Base-by-base conservation (phyloP, 73 alveolate genomes). In the Blepharisma japonicum region DNA sequence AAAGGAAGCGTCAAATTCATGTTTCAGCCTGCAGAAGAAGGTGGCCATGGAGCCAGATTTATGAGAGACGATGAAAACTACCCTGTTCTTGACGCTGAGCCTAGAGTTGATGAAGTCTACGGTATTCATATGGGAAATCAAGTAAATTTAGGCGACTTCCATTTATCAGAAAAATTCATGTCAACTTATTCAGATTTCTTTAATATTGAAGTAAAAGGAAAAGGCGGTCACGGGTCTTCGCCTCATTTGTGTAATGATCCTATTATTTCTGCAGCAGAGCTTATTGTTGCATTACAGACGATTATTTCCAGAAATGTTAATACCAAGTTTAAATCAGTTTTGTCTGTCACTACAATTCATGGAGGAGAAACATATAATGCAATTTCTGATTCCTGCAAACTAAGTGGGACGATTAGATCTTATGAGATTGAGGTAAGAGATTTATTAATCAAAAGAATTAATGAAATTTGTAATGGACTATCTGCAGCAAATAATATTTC, bases 11-110 rank as follows among this genome's bases (percentile, higher is more conserved):
- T 89, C 3, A 82, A 90, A 51, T 55, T 86, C 9, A 18, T 81
- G 8, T 85, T 85, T 48, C 83, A 89, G 77, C 95, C 95, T 11
- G 92, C 89, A 9, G 95, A 89, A 70, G 95, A 89, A 86, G 92
- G 88, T 8, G 85, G 83, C 14, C 88, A 83, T 8, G 95, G 95
- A 6, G 92, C 92, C 20, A 11, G 7, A 20, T 78, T 78, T n/a
- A 84, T 84, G 91, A 84, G 83, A 11, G 48, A 72, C 8, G 89
- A 84, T 6, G 89, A 86, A 6, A 18, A 11, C 23, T 45, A 67
- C 38, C 77, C 71, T n/a, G 79, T 53, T 2, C 23, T 53, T 25
- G 42, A 14, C 3, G 78, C 87, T 61, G 71, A 79, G 11, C 87
- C 71, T 55, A 61, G 77, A 2, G 89, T 88, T n/a, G 89, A 88